phyloP scores from a whole-genome alignment of 179 eudicot genomes.

The Drosera spatulata region DNA sequence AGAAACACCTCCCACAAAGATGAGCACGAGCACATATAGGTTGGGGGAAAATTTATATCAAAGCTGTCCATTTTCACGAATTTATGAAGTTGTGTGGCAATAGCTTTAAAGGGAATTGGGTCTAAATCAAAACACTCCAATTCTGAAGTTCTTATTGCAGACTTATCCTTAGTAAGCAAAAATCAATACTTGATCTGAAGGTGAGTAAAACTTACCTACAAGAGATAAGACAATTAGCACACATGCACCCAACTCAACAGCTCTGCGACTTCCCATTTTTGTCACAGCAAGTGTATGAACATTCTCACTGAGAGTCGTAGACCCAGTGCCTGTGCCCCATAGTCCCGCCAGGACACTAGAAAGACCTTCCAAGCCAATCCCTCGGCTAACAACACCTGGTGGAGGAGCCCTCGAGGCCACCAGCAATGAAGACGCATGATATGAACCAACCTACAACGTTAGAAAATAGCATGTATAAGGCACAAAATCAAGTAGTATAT shows the following conservation, averaged over 20 bases:
- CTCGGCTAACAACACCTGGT: constrained; percentile 81
- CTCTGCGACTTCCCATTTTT: constrained; percentile 98
- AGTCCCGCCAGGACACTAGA: constrained; percentile 77
- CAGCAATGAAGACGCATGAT: constrained; percentile 80
- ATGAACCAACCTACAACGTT: constrained; percentile 63
- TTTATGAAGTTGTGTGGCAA: too few relatives aligned
- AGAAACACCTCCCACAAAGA: too few relatives aligned
- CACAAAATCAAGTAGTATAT: too few relatives aligned
- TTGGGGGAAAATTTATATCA: too few relatives aligned
- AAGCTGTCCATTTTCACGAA: too few relatives aligned
- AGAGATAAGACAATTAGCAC: constrained; percentile 69
- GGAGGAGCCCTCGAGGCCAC: constrained; percentile 97
- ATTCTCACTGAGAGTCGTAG: constrained; percentile 81
- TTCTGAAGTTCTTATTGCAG: too few relatives aligned
- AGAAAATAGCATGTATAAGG: background rate
- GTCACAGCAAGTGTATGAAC: constrained; percentile 96
- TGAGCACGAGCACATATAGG: too few relatives aligned
- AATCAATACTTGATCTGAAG: background rate
- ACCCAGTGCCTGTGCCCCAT: constrained; percentile 97
- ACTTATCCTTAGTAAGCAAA: background rate
- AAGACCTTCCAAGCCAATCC: constrained; percentile 89
- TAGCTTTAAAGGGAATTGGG: too few relatives aligned
- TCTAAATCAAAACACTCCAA: too few relatives aligned
- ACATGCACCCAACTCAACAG: constrained; percentile 79
- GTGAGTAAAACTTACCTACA: constrained; percentile 41